A percentile compares a stretch with the other conserved stretches of the same genome.
Conservation (phyloP, 129 eudicot genomes). For the Flaveria robusta region DNA sequence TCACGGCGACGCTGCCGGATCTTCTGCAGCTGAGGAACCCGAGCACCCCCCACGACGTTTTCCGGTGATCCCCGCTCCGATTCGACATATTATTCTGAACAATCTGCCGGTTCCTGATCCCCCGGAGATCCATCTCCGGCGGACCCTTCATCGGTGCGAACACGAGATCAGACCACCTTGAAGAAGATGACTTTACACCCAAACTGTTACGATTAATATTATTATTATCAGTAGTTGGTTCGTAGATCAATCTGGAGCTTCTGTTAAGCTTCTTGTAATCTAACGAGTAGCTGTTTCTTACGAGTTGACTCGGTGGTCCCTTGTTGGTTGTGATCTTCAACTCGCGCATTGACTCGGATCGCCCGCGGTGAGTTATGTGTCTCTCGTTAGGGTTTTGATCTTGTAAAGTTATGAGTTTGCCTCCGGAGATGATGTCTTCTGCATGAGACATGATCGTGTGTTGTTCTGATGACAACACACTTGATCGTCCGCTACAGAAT, state of each 20-base stretch:
- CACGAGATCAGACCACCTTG: conserved; percentile 49
- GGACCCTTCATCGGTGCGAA: conserved; percentile 59
- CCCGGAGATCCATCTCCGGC: conserved; percentile 63
- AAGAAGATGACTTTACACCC: conserved; percentile 42
- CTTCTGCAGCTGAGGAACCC: conserved; percentile 62
- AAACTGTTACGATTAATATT: conserved; percentile 35
- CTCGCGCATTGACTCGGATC: conserved; percentile 56
- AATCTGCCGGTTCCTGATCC: conserved; percentile 58
- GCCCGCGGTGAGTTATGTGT: conserved; percentile 16
- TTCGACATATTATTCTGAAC: conserved; percentile 39
- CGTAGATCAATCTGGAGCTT: conserved; percentile 37
- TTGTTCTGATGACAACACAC: conserved; percentile 13
- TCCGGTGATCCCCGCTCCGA: conserved; percentile 28
- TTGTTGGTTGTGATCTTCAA: conserved; percentile 25
- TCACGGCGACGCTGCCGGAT: conserved; percentile 57
- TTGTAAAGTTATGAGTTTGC: conserved; percentile 58
- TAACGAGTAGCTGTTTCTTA: conserved; percentile 53
- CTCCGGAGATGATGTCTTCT: conserved; percentile 69
- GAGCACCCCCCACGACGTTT: conserved; percentile 63
- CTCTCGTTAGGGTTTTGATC: neutral
- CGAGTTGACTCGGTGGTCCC: conserved; percentile 17
- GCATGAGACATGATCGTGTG: conserved; percentile 53
- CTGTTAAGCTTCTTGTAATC: conserved; percentile 45
- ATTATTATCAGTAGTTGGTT: conserved; percentile 28
- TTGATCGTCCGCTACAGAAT: conserved; percentile 46